phyloP scores from a whole-genome alignment of 228 moss, liverwort and hornwort genomes.

The Sphagnum magellanicum region DNA sequence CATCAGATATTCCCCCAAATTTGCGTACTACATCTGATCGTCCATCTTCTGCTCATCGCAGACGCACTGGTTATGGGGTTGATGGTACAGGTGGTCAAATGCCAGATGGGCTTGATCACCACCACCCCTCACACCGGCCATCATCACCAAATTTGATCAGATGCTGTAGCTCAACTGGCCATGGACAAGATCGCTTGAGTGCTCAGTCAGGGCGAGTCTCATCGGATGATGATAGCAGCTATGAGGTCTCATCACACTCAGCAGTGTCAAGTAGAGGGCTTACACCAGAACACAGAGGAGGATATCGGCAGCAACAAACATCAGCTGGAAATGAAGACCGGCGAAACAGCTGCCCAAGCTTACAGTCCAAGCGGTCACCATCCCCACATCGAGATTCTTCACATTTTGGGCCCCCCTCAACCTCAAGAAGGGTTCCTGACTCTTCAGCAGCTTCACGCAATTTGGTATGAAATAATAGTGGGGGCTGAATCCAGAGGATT shows the following conservation, averaged over 20 bases:
- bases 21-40: conserved; percentile 37
- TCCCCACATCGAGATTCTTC: conserved; percentile 6
- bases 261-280: conserved; percentile 26
- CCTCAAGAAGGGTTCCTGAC: conserved; percentile 34
- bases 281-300: conserved; percentile 19
- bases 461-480: conserved; percentile 9
- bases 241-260: conserved; percentile 34
- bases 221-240: conserved; percentile 40
- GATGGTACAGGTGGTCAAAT: conserved; percentile 9
- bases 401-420: conserved; percentile 19
- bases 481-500: no score
- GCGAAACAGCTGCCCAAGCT: conserved; percentile 11
- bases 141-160: conserved; percentile 18
- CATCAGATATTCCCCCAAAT: conserved; percentile 22
- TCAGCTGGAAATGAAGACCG: conserved; percentile 10
- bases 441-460: conserved; percentile 15
- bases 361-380: conserved; percentile 12
- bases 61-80: conserved; percentile 14
- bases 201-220: conserved; percentile 20
- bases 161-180: conserved; percentile 18
- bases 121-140: conserved; percentile 8
- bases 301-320: conserved; percentile 5
- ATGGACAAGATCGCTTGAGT: conserved; percentile 5
- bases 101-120: background rate
- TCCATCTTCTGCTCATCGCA: conserved; percentile 31